Evolutionary conservation across 768 basidiomycete genomes (phyloP).

Genomic region (Mrakia blollopis): DNA sequence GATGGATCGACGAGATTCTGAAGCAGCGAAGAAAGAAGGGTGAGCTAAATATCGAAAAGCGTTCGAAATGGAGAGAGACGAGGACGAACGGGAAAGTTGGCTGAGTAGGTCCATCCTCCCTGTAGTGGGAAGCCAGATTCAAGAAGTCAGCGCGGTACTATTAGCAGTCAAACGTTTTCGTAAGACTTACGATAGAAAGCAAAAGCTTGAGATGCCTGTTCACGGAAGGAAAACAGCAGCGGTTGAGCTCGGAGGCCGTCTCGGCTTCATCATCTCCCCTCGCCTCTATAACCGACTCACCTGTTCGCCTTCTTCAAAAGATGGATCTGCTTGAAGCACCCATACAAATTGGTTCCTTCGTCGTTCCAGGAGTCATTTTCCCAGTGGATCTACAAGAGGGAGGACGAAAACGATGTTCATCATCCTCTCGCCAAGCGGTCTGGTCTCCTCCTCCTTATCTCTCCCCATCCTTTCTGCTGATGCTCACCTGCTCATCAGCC

Average conservation of each 20-base stretch:
- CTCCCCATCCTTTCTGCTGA: too few species aligned
- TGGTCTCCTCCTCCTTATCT: too few species aligned
- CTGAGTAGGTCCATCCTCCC: constrained; percentile 68
- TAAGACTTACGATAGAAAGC: constrained; percentile 58
- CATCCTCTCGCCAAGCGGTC: too few species aligned
- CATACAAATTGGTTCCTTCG: constrained; percentile 75
- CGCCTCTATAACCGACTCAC: constrained; percentile 36
- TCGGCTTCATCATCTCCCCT: not conserved
- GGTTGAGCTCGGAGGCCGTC: not conserved
- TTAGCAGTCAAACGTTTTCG: too few species aligned
- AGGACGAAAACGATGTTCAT: too few species aligned
- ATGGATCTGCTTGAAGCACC: constrained; percentile 76
- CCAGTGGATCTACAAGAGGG: constrained; percentile 69
- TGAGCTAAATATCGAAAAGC: not conserved
- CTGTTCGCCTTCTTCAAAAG: constrained; percentile 80
- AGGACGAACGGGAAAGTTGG: constrained; percentile 58
- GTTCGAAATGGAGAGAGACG: not conserved
- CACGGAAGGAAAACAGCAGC: not conserved
- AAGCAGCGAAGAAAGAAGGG: not conserved
- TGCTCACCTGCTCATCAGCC: constrained; percentile 70
- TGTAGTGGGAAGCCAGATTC: too few species aligned
- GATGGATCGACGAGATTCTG: constrained; percentile 59
- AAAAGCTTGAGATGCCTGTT: constrained; percentile 52
- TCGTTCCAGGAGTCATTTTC: constrained; percentile 95
- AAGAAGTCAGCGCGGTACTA: too few species aligned